Conservation (phyloP, 345 rosid genomes). For the Rhizophora apiculata region DNA sequence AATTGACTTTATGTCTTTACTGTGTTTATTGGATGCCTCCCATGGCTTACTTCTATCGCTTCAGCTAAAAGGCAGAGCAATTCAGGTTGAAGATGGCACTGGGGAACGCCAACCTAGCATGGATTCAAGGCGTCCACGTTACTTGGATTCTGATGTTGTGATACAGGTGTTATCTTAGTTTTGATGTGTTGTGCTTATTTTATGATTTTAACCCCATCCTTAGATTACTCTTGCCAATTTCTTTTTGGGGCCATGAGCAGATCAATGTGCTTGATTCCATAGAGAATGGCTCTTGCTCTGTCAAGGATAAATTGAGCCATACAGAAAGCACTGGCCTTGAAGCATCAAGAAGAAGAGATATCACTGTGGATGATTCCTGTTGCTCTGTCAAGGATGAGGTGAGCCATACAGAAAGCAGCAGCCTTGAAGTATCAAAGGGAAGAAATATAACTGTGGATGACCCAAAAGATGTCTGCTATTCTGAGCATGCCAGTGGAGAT, state of each 20-base stretch:
- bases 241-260: constrained; percentile 34
- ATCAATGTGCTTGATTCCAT: constrained; percentile 46
- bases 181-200: constrained; percentile 12
- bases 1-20: background rate
- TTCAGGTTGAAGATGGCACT: constrained; percentile 50
- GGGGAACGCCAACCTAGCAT: constrained; percentile 53
- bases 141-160: constrained; percentile 57
- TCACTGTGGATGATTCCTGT: constrained; percentile 29
- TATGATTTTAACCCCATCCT: constrained; percentile 3
- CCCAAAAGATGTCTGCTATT: constrained; percentile 12
- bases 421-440: constrained; percentile 19
- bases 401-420: constrained; percentile 16
- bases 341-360: constrained; percentile 20
- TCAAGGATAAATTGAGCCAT: constrained; percentile 29
- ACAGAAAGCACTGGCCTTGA: constrained; percentile 6
- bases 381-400: constrained; percentile 27
- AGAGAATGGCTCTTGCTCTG: constrained; percentile 30
- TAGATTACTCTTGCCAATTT: background rate
- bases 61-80: constrained; percentile 57
- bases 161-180: constrained; percentile 47
- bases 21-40: constrained; percentile 1
- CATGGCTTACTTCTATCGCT: constrained; percentile 8
- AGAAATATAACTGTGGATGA: constrained; percentile 20
- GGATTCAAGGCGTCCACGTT: constrained; percentile 36
- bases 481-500: constrained; percentile 24